Percentiles rank a stretch among this genome's conserved stretches.
Conservation (phyloP, 164 flowering plant genomes). For the Chimonanthus salicifolius region DNA sequence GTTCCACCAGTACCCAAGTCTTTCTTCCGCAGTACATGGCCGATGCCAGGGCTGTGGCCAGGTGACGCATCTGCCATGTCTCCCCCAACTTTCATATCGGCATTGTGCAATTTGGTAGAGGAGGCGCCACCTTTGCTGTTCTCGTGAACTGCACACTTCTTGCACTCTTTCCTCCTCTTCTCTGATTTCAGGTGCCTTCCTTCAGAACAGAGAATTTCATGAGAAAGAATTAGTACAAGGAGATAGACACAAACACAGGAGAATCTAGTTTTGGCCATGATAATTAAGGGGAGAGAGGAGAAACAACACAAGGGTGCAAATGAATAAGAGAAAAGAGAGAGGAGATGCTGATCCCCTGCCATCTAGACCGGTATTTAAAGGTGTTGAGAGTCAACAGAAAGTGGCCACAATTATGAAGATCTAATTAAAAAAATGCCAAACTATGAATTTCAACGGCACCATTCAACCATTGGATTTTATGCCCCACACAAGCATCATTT, state of each 20-base stretch:
- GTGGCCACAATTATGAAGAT: background rate
- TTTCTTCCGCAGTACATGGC: background rate
- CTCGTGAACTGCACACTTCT: background rate
- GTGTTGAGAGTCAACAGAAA: background rate
- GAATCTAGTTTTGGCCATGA: background rate
- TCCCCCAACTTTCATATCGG: background rate
- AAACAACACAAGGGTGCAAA: background rate
- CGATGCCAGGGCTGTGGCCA: background rate
- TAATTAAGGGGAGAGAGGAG: background rate
- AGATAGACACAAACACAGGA: background rate
- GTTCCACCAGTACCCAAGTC: background rate
- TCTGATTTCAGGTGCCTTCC: background rate
- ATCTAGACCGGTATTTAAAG: background rate
- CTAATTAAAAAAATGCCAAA: too few species aligned
- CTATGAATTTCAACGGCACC: background rate
- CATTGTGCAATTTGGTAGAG: background rate
- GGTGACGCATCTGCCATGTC: background rate
- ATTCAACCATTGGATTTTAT: background rate
- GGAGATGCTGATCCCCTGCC: background rate
- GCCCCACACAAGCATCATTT: background rate
- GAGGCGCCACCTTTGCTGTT: background rate
- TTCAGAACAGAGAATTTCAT: background rate
- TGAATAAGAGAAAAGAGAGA: too few species aligned
- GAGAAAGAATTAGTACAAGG: background rate
- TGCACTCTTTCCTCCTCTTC: background rate